Base-by-base conservation (phyloP, 2,329 filamentous ascomycete species). In the Neonectria hederae region DNA sequence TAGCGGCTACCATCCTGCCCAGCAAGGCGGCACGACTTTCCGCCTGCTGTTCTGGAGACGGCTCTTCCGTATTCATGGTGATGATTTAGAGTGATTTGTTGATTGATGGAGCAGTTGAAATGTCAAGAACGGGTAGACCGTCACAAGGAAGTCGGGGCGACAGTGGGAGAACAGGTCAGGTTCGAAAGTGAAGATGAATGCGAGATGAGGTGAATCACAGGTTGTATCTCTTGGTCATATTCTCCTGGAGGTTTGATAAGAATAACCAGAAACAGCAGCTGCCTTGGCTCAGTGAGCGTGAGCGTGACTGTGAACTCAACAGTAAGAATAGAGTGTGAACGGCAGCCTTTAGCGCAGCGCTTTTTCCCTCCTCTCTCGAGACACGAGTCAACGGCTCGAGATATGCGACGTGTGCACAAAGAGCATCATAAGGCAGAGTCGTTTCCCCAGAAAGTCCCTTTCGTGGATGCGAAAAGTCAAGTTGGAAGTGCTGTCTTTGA, bases 1-100 rank as follows among this genome's bases (percentile, higher is more conserved):
- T 76, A 1, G 72, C 76, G 14, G 72, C 71, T 9, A 79, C 70
- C 74, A 77, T 75, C 58, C 65, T 69, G 52, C 71, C 65, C 49
- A 77, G 71, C 8, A 78, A 59, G 7, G 60, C 66, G 22, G 72
- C 69, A 40, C 74, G 75, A 17, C 61, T 70, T 24, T 75, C 68
- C 14, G 68, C 71, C 57, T 61, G 46, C 19, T 69, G 68, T 11
- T 72, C 71, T 2, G 61, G 40, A 14, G 13, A 46, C 2, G 62
- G 56, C 13, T 76, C 73, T 43, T 72, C 72, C 14, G 70, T 63
- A 26, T 67, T 69, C 77, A 79, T 79, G 57, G 3, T 62, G 56
- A 54, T 26, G 32, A 10, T 22, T 38, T 55, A 11, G 14, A 45
- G 24, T 22, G 28, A 13, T 53, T 49, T 51, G 14, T 3, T 38